Base-by-base conservation (phyloP, 2,329 filamentous ascomycete genomes). In the Beauveria sp. region DNA sequence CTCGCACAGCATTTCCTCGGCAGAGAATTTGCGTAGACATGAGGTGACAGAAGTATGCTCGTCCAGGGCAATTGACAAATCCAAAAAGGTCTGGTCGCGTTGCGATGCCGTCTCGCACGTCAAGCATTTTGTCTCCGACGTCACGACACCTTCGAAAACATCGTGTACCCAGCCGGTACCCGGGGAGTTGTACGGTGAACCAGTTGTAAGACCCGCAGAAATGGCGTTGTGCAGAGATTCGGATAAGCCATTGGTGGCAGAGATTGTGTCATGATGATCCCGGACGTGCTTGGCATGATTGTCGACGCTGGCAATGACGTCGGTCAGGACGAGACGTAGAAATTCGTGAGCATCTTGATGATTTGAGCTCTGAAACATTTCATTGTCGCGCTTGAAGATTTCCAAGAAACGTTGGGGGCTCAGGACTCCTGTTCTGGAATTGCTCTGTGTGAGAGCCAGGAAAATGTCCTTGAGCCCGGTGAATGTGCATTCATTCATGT, bases 331-430 rank as follows among this genome's bases (percentile, higher is more conserved):
- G 38, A 98, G 79, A 63, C 96, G 96, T 68, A 98, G 85, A 67
- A 99, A 99, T 71, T 99, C 95, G 73, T 99, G 95, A 1, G 95
- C 95, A 72, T 99, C 95, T 72, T 99, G 95, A 73, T 99, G 95
- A 90, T 97, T 96, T 4, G 93, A 90, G 45, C 92, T 93, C 62
- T 92, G 87, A 70, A 99, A 99, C 88, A 96, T 93, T 73, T 99
- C 95, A 72, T 99, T 96, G 68, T 98, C 91, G 65, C 90, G 86
- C 70, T 93, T 91, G 70, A 99, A 86, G 28, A 97, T 93, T 71
- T 99, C 93, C 42, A 99, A 80, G 65, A 99, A 97, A 64, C 93
- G 88, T 69, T 93, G 88, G 1, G 95, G 95, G 70, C 93, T 96
- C 47, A 98, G 82, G 12, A 99, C 91, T 18, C 95, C 95, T 7